Evolutionary conservation across 768 basidiomycete genomes (phyloP).

Genomic region (Chlorophyllum brunneum): DNA sequence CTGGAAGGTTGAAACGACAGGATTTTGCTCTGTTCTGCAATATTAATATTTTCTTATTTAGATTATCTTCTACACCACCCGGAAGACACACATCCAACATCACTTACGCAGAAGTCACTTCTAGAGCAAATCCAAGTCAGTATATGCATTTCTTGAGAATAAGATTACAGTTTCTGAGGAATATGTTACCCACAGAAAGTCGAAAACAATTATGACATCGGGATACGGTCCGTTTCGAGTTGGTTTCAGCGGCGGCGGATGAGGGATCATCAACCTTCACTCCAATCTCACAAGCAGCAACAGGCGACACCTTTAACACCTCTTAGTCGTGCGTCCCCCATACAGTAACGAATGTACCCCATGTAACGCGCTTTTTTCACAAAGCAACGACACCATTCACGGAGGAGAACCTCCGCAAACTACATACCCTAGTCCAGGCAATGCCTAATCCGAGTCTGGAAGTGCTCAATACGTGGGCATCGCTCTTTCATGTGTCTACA

Average conservation of each 20-base stretch:
- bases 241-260: conserved; percentile 6
- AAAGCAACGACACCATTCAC: not conserved
- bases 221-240: not conserved
- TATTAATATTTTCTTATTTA: not conserved
- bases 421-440: conserved; percentile 6
- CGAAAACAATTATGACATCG: not conserved
- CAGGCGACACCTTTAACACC: not conserved
- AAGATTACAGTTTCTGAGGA: not conserved
- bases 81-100: conserved; percentile 3
- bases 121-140: not conserved
- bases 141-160: not conserved
- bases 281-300: not conserved
- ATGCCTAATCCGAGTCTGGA: conserved; percentile 1
- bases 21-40: not conserved
- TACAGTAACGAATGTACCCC: not conserved
- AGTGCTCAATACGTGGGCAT: not conserved
- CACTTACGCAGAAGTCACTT: not conserved
- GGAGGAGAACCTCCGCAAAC: conserved; percentile 1
- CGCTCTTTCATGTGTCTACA: conserved; percentile 3
- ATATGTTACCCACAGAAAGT: not conserved
- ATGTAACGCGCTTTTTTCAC: not conserved
- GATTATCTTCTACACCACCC: conserved; percentile 7
- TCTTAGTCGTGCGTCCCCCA: not conserved
- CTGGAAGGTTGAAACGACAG: not conserved
- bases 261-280: not conserved